Conservation (phyloP, 768 basidiomycete species). For the Hirschioporus abietinus region DNA sequence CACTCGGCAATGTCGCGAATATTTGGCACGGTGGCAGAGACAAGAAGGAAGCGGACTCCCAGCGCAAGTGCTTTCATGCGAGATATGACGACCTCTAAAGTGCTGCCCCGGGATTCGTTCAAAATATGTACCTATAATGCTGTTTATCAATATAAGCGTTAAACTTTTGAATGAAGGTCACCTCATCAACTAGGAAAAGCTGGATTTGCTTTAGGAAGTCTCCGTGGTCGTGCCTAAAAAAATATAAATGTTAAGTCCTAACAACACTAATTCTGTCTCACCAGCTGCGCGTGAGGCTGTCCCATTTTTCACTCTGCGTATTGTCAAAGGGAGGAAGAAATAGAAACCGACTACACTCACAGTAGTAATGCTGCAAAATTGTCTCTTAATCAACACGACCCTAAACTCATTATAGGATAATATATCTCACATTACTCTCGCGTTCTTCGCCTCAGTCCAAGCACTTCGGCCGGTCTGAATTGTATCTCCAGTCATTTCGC, state of each 20-base stretch:
- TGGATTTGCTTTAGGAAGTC: slow-evolving; percentile 64
- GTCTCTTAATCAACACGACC: not conserved
- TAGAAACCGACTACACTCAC: slow-evolving; percentile 33
- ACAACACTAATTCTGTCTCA: slow-evolving; percentile 21
- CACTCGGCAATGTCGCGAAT: slow-evolving; percentile 85
- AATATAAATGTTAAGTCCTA: not conserved
- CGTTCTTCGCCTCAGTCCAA: slow-evolving; percentile 69
- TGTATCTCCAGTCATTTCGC: slow-evolving; percentile 92
- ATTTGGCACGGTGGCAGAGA: slow-evolving; percentile 94
- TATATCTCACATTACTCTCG: slow-evolving; percentile 68
- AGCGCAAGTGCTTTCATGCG: slow-evolving; percentile 81
- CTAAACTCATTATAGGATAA: not conserved
- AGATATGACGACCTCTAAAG: slow-evolving; percentile 90
- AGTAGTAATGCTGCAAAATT: slow-evolving; percentile 62
- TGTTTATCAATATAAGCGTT: not conserved
- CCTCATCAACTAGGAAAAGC: slow-evolving; percentile 91
- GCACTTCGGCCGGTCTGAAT: slow-evolving; percentile 55
- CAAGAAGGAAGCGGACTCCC: slow-evolving; percentile 74
- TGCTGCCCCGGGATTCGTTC: slow-evolving; percentile 85
- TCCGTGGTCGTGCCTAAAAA: slow-evolving; percentile 53
- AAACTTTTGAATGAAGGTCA: slow-evolving; percentile 21
- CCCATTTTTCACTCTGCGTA: slow-evolving; percentile 90
- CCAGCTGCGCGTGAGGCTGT: slow-evolving; percentile 88
- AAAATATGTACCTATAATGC: slow-evolving; percentile 77
- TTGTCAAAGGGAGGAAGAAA: slow-evolving; percentile 3